Evolutionary conservation across 495 filamentous ascomycete species (phyloP).

Genomic region (Hypomontagnella submonticulosa): DNA sequence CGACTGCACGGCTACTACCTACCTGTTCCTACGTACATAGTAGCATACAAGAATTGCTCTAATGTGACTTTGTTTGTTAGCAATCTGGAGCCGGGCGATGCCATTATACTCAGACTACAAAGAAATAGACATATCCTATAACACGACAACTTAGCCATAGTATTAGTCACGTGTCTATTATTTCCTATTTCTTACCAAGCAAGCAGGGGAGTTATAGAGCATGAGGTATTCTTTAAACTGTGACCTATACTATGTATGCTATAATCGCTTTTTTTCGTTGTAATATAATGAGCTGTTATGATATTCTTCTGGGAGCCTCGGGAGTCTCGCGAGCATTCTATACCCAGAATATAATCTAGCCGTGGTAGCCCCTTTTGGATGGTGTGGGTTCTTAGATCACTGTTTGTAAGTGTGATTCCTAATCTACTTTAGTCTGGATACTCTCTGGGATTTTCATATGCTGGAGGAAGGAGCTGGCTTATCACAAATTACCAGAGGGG

Average conservation of each 20-base stretch:
- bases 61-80: not conserved
- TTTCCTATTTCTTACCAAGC: not conserved
- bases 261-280: not conserved
- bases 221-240: conserved; percentile 2
- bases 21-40: conserved; percentile 3
- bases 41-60: conserved; percentile 4
- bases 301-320: too few relatives aligned
- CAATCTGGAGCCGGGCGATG: not conserved
- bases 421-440: too few relatives aligned
- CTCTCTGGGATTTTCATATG: too few relatives aligned
- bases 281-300: too few relatives aligned
- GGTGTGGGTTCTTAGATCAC: too few relatives aligned
- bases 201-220: not conserved
- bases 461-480: too few relatives aligned
- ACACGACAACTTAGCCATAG: not conserved
- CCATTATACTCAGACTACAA: not conserved
- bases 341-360: too few relatives aligned
- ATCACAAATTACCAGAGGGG: too few relatives aligned
- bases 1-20: conserved; percentile 2
- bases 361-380: too few relatives aligned
- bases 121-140: not conserved
- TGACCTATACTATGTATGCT: not conserved
- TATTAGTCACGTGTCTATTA: not conserved
- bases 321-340: too few relatives aligned
- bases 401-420: too few relatives aligned